Base-by-base conservation (phyloP, 2,329 filamentous ascomycete genomes). In the Magnaporthales sp. region DNA sequence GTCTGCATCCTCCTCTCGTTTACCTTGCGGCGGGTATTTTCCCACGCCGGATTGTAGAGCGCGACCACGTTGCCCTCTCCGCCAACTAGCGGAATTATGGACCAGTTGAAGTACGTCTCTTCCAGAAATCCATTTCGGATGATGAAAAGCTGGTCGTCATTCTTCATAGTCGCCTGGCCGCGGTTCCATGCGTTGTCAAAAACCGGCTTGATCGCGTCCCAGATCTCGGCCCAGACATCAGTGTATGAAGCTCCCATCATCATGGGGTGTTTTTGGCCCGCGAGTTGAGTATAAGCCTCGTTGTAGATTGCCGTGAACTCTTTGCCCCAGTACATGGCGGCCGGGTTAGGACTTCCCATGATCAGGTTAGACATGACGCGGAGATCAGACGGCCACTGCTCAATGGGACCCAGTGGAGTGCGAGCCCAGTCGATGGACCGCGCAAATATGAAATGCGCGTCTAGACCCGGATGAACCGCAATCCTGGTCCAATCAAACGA, bases 401-500 rank as follows among this genome's bases (percentile, higher is more conserved):
- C 66, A 70, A 82, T 77, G 1, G 78, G 76, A 0, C 82, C 82
- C 2, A 83, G 73, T 9, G 79, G 77, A 0, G 81, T 83, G 7
- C 70, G 70, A 1, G 73, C 74, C 81, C 82, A 84, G 71, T 83
- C 75, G 5, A 81, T 72, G 24, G 71, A 76, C 46, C 79, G 74
- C 51, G 81, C 73, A 3, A 75, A 71, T 56, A 77, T 72, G 19
- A 76, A 72, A 11, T 60, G 56, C 10, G 56, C 24, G 11, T 60
- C 56, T 24, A 27, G 22, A 15, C 56, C 26, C 15, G 56, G 26
- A 60, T 60, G 22, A 27, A 89, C 65, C 1, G 89, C 86, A 63
- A 94, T 81, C 66, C 87, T 84, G 4, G 91, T 95, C 92, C 92
- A 95, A 75, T 96, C 92, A 73, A 93, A 94, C 32, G 87, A 90